These are phyloP conservation scores for Colletotrichum coccodes DNA, from an alignment of 2,329 filamentous ascomycete genomes.

Conservation along the genomic window DNA sequence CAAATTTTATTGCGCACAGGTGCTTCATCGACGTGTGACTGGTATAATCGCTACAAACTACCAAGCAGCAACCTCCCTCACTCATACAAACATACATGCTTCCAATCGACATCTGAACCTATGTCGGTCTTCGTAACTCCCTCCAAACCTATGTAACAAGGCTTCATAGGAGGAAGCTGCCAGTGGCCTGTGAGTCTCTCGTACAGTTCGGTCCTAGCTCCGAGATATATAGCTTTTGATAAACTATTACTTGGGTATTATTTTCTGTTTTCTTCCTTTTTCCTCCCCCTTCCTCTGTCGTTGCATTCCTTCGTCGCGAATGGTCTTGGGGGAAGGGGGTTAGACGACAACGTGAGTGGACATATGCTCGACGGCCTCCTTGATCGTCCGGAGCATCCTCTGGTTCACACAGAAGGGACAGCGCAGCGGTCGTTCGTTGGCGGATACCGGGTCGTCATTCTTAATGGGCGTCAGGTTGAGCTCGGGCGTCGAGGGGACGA, in stretches of 20 bases:
- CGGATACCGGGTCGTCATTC: slow-evolving; percentile 56
- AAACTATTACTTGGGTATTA: slow-evolving; percentile 13
- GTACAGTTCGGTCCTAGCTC: not conserved
- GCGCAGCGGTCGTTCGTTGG: slow-evolving; percentile 60
- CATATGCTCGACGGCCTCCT: slow-evolving; percentile 71
- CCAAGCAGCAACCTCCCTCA: not conserved
- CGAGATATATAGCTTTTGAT: not conserved
- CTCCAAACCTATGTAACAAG: not conserved
- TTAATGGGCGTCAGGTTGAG: slow-evolving; percentile 66
- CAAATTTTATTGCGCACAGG: not conserved
- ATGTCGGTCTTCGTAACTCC: not conserved
- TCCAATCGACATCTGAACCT: not conserved
- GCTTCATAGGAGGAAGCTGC: not conserved
- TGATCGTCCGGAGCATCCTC: slow-evolving; percentile 68
- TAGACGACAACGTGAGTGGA: slow-evolving; percentile 69
- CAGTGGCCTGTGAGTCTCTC: not conserved
- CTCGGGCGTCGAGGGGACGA: slow-evolving; percentile 44
- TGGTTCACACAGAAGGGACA: slow-evolving; percentile 72
- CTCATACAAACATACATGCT: not conserved
- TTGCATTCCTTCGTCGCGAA: not conserved
- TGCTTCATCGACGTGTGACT: not conserved
- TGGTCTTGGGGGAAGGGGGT: not conserved
- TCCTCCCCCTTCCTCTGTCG: not conserved
- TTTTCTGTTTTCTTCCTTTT: not conserved
- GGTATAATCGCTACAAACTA: not conserved